Conservation (phyloP, 257 asterid genomes). For the Nicotiana attenuata region DNA sequence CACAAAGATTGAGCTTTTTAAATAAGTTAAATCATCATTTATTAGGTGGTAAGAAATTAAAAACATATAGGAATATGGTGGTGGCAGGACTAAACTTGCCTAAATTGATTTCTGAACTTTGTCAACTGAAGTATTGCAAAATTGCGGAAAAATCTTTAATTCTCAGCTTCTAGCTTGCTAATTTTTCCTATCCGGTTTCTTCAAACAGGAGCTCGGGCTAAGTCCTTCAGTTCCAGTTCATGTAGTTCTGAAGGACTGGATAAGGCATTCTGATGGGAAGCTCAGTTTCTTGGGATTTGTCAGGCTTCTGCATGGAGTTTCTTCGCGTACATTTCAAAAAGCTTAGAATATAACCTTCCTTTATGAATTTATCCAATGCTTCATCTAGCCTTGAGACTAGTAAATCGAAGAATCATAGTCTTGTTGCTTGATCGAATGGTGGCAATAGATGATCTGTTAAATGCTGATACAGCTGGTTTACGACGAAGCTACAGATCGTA, state of each 20-base stretch:
- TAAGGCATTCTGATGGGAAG: conserved; percentile 85
- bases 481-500: background rate
- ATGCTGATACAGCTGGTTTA: background rate
- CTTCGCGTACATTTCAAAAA: conserved; percentile 73
- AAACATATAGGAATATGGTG: background rate
- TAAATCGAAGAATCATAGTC: background rate
- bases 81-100: background rate
- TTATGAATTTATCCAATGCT: background rate
- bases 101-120: background rate
- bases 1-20: background rate
- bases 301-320: conserved; percentile 76
- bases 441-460: background rate
- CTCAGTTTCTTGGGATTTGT: conserved; percentile 93
- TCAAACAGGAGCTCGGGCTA: conserved; percentile 74
- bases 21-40: background rate
- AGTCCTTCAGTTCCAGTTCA: conserved; percentile 86
- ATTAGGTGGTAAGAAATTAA: background rate
- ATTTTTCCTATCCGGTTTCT: background rate
- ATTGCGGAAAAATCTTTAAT: background rate
- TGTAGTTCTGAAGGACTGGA: conserved; percentile 93
- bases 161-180: background rate
- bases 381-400: background rate
- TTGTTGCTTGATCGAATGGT: conserved; percentile 8
- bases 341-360: conserved; percentile 19
- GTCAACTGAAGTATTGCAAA: background rate